These are phyloP conservation scores for Geranomyces variabilis DNA, from an alignment of 192 early-diverging fungal species.

Conservation along the genomic window DNA sequence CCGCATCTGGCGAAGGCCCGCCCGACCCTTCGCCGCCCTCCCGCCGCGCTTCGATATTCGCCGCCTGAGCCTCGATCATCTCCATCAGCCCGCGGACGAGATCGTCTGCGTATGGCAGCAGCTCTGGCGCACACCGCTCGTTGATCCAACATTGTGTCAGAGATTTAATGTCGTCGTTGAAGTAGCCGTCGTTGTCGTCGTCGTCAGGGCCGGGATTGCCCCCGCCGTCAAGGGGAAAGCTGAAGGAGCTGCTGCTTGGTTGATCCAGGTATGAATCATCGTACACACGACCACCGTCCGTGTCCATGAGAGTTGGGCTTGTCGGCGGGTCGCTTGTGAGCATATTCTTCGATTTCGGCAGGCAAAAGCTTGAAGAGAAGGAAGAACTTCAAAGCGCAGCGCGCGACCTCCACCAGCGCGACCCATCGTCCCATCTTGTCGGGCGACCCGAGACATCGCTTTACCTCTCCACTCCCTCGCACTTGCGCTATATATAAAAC, in stretches of 20 bases:
- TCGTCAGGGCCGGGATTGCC: background rate
- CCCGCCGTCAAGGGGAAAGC: background rate
- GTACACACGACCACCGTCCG: background rate
- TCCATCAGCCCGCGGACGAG: slow-evolving; percentile 55
- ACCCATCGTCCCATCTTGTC: too few relatives aligned
- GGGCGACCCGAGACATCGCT: too few relatives aligned
- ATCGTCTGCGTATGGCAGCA: slow-evolving; percentile 55
- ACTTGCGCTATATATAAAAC: too few relatives aligned
- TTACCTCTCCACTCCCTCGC: too few relatives aligned
- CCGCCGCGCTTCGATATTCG: slow-evolving; percentile 14
- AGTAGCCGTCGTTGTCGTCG: slow-evolving; percentile 11
- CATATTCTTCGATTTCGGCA: too few relatives aligned
- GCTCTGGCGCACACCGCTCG: slow-evolving; percentile 69
- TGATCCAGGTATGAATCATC: background rate
- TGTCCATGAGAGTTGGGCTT: background rate
- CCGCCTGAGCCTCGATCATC: slow-evolving; percentile 56
- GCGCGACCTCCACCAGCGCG: too few relatives aligned
- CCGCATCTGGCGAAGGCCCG: slow-evolving; percentile 35
- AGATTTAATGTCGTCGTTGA: slow-evolving; percentile 41
- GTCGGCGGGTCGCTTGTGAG: too few relatives aligned
- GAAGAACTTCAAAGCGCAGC: too few relatives aligned
- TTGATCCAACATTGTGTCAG: slow-evolving; percentile 70
- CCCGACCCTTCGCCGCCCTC: slow-evolving; percentile 18
- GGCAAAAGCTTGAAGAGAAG: too few relatives aligned
- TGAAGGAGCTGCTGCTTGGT: slow-evolving; percentile 2